phyloP scores from a whole-genome alignment of 495 filamentous ascomycete species.

The Xylaria curta region DNA sequence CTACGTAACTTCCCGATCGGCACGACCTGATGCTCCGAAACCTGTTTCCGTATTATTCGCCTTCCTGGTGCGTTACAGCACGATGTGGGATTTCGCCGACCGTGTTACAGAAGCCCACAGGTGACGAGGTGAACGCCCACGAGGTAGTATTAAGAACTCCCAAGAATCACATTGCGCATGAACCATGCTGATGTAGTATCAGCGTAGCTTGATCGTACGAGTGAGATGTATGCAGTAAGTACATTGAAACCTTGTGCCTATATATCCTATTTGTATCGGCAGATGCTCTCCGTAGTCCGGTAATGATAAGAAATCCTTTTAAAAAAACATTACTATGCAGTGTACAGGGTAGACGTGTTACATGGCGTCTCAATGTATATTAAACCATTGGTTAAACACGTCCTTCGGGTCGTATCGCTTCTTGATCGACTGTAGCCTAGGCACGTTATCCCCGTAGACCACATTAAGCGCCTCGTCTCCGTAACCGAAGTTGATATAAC shows the following conservation, averaged over 20 bases:
- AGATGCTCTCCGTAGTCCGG: not conserved
- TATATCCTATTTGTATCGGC: not conserved
- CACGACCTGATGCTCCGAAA: not conserved
- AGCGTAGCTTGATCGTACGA: constrained; percentile 1
- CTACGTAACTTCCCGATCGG: not conserved
- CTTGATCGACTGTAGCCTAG: constrained; percentile 43
- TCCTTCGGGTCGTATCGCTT: constrained; percentile 49
- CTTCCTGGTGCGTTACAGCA: not conserved
- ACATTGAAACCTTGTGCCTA: not conserved
- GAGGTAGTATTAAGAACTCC: not conserved
- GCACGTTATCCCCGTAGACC: constrained; percentile 40
- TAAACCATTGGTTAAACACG: constrained; percentile 42
- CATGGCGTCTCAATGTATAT: constrained; percentile 1
- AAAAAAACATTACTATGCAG: constrained; percentile 7
- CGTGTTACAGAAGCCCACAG: not conserved
- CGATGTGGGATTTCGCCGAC: not conserved
- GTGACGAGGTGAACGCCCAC: not conserved
- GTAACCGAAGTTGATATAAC: constrained; percentile 51
- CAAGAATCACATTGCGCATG: not conserved
- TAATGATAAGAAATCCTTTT: not conserved
- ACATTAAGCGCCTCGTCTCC: constrained; percentile 48
- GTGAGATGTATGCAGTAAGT: not conserved
- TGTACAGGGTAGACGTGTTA: not conserved
- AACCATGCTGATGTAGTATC: not conserved
- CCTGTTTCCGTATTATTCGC: not conserved